Conservation (phyloP, 2,329 filamentous ascomycete species). For the Colletotrichum lupini region DNA sequence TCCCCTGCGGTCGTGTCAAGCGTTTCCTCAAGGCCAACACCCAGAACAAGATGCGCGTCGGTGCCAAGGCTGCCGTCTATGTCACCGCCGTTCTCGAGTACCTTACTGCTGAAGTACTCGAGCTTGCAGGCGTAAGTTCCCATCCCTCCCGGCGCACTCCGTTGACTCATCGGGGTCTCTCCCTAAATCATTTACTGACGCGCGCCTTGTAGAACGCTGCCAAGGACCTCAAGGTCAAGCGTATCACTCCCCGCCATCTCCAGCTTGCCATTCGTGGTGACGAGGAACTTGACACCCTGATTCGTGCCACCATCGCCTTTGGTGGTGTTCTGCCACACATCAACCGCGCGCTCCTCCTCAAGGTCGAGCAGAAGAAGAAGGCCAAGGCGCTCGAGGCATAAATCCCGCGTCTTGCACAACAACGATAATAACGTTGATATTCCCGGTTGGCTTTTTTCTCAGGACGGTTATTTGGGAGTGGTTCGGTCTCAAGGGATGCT, state of each 20-base stretch:
- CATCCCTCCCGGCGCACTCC: conserved; percentile 7
- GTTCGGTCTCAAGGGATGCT: conserved; percentile 27
- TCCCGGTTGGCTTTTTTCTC: conserved; percentile 27
- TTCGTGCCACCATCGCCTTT: conserved; percentile 97
- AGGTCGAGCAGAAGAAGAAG: conserved; percentile 98
- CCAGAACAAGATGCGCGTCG: conserved; percentile 99
- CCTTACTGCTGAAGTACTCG: conserved; percentile 95
- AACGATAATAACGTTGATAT: conserved; percentile 13
- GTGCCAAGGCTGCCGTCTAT: conserved; percentile 98
- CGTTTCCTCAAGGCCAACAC: conserved; percentile 99
- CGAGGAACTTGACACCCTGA: conserved; percentile 97
- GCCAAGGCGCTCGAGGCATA: conserved; percentile 56
- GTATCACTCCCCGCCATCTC: conserved; percentile 96
- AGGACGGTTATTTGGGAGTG: conserved; percentile 22
- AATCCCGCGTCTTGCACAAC: conserved; percentile 6
- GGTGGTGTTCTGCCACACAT: conserved; percentile 99
- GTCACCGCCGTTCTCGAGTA: conserved; percentile 98
- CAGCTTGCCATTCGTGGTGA: conserved; percentile 98
- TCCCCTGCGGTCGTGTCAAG: conserved; percentile 99
- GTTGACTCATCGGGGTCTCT: conserved; percentile 19
- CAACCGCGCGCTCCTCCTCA: conserved; percentile 94
- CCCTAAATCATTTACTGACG: conserved; percentile 24
- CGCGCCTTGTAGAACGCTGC: conserved; percentile 78
- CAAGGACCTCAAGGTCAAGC: conserved; percentile 99
- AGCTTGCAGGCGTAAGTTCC: conserved; percentile 86